Percentiles rank a stretch among this genome's conserved stretches.
Conservation (phyloP, 306 rosid species). For the Malus sieversii region DNA sequence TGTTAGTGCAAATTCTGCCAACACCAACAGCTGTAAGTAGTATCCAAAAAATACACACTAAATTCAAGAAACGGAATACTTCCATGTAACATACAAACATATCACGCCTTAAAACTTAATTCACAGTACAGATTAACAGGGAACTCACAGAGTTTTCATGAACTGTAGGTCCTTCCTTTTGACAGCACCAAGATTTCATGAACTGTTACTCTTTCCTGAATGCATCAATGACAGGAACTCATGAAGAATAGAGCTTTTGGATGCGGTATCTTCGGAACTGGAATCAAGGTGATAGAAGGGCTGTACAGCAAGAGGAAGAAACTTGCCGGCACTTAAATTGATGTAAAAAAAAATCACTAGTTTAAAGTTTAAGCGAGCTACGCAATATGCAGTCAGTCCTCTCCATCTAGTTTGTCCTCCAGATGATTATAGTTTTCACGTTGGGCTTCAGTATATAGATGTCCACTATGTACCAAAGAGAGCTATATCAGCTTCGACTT, state of each 20-base stretch:
- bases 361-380: not conserved
- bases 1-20: not conserved
- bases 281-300: conserved; percentile 25
- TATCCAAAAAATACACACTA: not conserved
- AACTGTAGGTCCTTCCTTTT: not conserved
- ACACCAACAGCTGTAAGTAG: not conserved
- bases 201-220: conserved; percentile 18
- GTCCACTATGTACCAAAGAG: conserved; percentile 13
- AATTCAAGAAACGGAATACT: not conserved
- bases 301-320: conserved; percentile 19
- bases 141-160: conserved; percentile 57
- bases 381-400: not conserved
- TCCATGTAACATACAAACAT: not conserved
- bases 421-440: not conserved
- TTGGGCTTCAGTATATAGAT: conserved; percentile 1
- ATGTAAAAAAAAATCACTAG: conserved; percentile 1
- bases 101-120: no score
- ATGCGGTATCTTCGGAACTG: conserved; percentile 35
- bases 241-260: conserved; percentile 38
- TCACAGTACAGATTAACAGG: not conserved
- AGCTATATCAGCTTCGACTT: conserved; percentile 13
- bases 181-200: conserved; percentile 2
- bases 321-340: conserved; percentile 27
- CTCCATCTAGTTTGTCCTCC: not conserved
- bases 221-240: conserved; percentile 37